A percentile compares a stretch with the other conserved stretches of the same genome.
phyloP scores from a whole-genome alignment of 140 eudicot species.

The Ambrosia hybrid region DNA sequence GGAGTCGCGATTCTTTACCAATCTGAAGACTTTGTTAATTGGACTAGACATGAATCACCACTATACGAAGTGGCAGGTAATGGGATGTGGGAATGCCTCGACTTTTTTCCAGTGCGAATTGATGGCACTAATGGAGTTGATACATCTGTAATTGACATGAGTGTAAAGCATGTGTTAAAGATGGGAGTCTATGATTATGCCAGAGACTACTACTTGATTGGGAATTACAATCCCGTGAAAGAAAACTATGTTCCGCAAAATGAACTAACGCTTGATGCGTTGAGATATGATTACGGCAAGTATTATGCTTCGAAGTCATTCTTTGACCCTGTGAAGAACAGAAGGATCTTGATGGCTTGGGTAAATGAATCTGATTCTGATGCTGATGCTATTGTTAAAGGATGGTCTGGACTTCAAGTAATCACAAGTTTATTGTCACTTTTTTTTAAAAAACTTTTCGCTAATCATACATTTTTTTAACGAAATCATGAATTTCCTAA shows the following conservation, averaged over 20 bases:
- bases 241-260: slow-evolving; percentile 45
- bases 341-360: slow-evolving; percentile 76
- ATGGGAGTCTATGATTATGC: slow-evolving; percentile 31
- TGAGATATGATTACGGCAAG: slow-evolving; percentile 66
- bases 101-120: slow-evolving; percentile 60
- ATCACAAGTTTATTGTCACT: neutral
- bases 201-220: slow-evolving; percentile 55
- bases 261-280: slow-evolving; percentile 35
- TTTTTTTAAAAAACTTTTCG: neutral
- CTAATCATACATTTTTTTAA: neutral
- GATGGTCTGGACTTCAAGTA: slow-evolving; percentile 49
- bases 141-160: slow-evolving; percentile 31
- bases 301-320: slow-evolving; percentile 69
- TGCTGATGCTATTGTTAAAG: slow-evolving; percentile 50
- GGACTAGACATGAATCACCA: slow-evolving; percentile 43
- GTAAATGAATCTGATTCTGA: slow-evolving; percentile 48
- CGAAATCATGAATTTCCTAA: neutral
- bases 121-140: slow-evolving; percentile 45
- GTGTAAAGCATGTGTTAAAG: slow-evolving; percentile 57
- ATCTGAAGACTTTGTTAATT: slow-evolving; percentile 52
- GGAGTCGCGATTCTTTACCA: slow-evolving; percentile 61
- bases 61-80: slow-evolving; percentile 46
- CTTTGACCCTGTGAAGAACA: slow-evolving; percentile 48
- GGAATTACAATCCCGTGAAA: slow-evolving; percentile 40
- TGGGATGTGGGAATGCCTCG: slow-evolving; percentile 79